phyloP scores from a whole-genome alignment of 257 asterid species.

The Nicotiana noctiflora region DNA sequence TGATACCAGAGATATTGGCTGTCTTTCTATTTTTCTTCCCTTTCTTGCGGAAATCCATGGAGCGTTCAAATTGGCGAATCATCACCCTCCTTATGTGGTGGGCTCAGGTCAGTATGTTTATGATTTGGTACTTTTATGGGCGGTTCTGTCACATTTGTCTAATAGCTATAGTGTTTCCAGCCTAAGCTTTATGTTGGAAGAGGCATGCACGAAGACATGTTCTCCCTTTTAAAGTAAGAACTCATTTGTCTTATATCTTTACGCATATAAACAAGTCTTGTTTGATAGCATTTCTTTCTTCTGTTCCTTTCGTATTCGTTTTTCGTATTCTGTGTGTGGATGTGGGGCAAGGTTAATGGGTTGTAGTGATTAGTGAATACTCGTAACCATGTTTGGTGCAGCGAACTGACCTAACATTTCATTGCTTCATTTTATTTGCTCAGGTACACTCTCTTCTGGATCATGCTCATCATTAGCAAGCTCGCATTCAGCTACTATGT shows the following conservation, averaged over 20 bases:
- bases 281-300: not conserved
- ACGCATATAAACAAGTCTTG: not conserved
- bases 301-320: not conserved
- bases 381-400: not conserved
- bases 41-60: conserved; percentile 67
- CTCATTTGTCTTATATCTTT: conserved; percentile 2
- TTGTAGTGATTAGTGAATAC: not conserved
- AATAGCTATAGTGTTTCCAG: conserved; percentile 36
- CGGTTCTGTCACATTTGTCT: conserved; percentile 13
- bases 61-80: conserved; percentile 72
- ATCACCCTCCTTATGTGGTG: conserved; percentile 81
- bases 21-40: conserved; percentile 72
- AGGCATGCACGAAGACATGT: conserved; percentile 97
- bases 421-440: conserved; percentile 12
- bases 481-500: conserved; percentile 97
- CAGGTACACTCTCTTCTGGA: conserved; percentile 95
- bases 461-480: conserved; percentile 82
- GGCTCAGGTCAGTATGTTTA: conserved; percentile 62
- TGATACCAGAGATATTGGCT: conserved; percentile 82
- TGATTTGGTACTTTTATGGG: conserved; percentile 5
- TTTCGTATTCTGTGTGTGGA: not conserved
- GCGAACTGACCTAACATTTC: not conserved
- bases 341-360: not conserved
- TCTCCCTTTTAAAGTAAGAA: conserved; percentile 88
- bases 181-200: conserved; percentile 94